phyloP scores from a whole-genome alignment of 768 basidiomycete genomes.

The Phaeotremella skinneri region DNA sequence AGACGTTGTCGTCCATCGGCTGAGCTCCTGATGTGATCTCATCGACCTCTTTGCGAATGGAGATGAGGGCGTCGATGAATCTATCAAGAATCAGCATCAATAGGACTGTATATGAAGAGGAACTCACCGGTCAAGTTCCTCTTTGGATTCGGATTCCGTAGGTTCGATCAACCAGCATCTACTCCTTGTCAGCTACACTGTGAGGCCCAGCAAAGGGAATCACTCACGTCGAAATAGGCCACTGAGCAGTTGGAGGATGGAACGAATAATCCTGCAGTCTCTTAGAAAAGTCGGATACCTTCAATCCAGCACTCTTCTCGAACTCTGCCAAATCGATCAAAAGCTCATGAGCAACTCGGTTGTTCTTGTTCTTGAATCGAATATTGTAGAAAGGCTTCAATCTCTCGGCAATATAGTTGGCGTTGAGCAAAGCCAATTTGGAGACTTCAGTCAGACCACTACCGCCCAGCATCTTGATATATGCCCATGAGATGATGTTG shows the following conservation, averaged over 20 bases:
- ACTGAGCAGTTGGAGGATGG: conserved; percentile 83
- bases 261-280: conserved; percentile 64
- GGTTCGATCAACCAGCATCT: conserved; percentile 73
- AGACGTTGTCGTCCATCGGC: conserved; percentile 82
- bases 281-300: conserved; percentile 95
- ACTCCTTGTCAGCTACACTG: neutral
- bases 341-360: conserved; percentile 91
- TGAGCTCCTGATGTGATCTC: conserved; percentile 83
- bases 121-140: conserved; percentile 79
- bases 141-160: conserved; percentile 89
- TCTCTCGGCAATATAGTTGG: conserved; percentile 94
- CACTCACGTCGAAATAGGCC: conserved; percentile 97
- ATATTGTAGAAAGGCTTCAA: conserved; percentile 79
- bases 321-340: conserved; percentile 95
- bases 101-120: neutral
- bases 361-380: conserved; percentile 84
- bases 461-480: conserved; percentile 99
- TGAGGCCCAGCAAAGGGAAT: conserved; percentile 27
- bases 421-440: conserved; percentile 82
- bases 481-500: conserved; percentile 95
- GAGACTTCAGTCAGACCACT: conserved; percentile 80
- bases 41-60: conserved; percentile 86
- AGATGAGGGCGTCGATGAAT: conserved; percentile 98
- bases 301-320: conserved; percentile 76
- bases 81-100: conserved; percentile 51